These are phyloP conservation scores for Conoideocrella luteorostrata DNA, from an alignment of 2,329 filamentous ascomycete genomes.

Conservation along the genomic window DNA sequence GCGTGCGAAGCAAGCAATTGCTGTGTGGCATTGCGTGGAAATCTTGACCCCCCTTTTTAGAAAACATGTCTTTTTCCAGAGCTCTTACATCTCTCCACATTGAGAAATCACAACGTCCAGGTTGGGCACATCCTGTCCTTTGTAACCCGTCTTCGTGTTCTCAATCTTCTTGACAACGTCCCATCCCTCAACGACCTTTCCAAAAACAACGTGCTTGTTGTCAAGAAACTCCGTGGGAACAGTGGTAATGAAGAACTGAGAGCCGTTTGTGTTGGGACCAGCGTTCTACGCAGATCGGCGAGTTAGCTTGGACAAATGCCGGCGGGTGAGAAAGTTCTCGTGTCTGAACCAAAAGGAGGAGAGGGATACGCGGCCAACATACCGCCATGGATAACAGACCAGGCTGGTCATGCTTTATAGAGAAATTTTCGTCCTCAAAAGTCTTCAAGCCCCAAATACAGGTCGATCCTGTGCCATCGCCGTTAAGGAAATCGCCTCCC, in stretches of 20 bases:
- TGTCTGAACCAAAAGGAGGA: too few relatives aligned
- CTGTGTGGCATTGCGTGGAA: too few relatives aligned
- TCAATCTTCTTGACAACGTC: slow-evolving; percentile 91
- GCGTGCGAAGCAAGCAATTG: too few relatives aligned
- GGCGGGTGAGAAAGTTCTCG: neutral
- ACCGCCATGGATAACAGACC: slow-evolving; percentile 92
- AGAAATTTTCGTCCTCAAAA: slow-evolving; percentile 90
- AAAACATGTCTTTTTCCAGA: too few relatives aligned
- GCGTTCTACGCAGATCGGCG: slow-evolving; percentile 56
- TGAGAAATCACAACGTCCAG: slow-evolving; percentile 77
- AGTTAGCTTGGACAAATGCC: neutral
- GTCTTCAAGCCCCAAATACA: slow-evolving; percentile 80
- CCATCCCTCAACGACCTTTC: slow-evolving; percentile 82
- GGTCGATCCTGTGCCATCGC: slow-evolving; percentile 82
- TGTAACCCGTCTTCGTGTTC: slow-evolving; percentile 72
- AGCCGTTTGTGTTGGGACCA: slow-evolving; percentile 87
- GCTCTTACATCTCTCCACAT: slow-evolving; percentile 81
- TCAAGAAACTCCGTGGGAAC: slow-evolving; percentile 82
- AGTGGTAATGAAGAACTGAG: slow-evolving; percentile 96
- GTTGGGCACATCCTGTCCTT: slow-evolving; percentile 71
- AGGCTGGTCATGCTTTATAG: slow-evolving; percentile 66
- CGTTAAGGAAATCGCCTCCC: slow-evolving; percentile 90
- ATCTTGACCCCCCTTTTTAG: too few relatives aligned
- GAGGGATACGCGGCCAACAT: slow-evolving; percentile 35
- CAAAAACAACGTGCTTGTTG: slow-evolving; percentile 92